phyloP scores from a whole-genome alignment of 768 basidiomycete species.

The Sporobolomyces roseus region DNA sequence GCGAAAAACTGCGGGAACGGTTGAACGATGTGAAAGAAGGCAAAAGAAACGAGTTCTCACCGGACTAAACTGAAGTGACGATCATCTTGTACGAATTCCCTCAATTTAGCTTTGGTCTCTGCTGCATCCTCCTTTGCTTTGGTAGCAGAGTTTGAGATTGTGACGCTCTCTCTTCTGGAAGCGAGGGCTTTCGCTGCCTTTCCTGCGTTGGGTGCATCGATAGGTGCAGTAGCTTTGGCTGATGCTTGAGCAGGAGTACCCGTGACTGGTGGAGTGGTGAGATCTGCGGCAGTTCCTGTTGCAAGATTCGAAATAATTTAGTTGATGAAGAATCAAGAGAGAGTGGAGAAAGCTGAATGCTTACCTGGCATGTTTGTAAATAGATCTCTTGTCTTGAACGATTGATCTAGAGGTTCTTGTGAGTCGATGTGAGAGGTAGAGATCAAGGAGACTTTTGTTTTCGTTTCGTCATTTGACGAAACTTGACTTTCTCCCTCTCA shows the following conservation, averaged over 20 bases:
- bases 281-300: slow-evolving; percentile 35
- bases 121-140: not conserved
- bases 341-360: not conserved
- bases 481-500: not conserved
- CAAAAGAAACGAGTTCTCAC: slow-evolving; percentile 53
- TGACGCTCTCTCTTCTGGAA: slow-evolving; percentile 31
- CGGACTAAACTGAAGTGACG: slow-evolving; percentile 97
- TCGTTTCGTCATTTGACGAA: not conserved
- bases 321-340: not conserved
- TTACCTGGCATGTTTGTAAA: slow-evolving; percentile 21
- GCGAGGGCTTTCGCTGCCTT: slow-evolving; percentile 33
- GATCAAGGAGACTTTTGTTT: not conserved
- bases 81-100: slow-evolving; percentile 79
- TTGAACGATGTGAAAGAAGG: not conserved
- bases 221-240: slow-evolving; percentile 15
- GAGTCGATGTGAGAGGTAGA: not conserved
- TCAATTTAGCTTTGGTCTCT: slow-evolving; percentile 55
- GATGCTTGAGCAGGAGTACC: slow-evolving; percentile 35
- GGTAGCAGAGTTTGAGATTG: not conserved
- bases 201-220: slow-evolving; percentile 1
- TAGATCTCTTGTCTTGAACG: not conserved
- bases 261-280: slow-evolving; percentile 31
- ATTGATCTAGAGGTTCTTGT: not conserved
- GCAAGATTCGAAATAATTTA: not conserved
- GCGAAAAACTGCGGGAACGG: not conserved